Base-by-base conservation (phyloP, 768 basidiomycete species). In the Podaxis mareebaensis region DNA sequence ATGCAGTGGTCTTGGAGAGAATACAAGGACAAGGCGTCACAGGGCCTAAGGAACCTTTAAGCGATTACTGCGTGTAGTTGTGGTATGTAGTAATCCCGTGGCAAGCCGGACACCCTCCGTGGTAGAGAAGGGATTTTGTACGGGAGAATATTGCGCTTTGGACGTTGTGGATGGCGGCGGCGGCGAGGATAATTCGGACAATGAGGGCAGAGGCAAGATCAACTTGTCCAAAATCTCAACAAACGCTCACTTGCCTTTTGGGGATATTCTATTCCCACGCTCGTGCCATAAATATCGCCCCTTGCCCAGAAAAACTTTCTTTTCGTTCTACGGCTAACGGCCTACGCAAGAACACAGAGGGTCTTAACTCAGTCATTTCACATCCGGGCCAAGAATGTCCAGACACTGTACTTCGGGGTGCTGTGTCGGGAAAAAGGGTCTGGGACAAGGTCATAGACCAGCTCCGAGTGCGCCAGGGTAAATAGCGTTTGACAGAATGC, bases 201-300 rank as follows among this genome's bases (percentile, higher is more conserved):
- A 26, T 56, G n/a, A 12, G 38, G 54, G 54, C 39, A 13, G 38
- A 56, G 38, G 36, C 54, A 56, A 56, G 54, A 39, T 56, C 36
- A 56, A 56, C 54, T 12, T 38, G 53, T 13, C 36, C 54, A 56
- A 56, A 56, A 56, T 56, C 54, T 56, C 17, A 56, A 39, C 54
- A 56, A 38, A 56, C 22, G 54, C 54, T 12, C 4, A 17, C 53
- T 5, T 54, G 13, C 53, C 30, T n/a, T 56, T 39, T 12, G 54
- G 54, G 38, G 54, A 39, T 13, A 39, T 0, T n/a, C 1, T 56
- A 24, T 56, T 56, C 54, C 0, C 54, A 56, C 54, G 54, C 54
- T 46, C 44, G 20, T 46, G 44, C 17, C 20, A 46, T 46, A 46
- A 46, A 46, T 46, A 46, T 46, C 44, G 6, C 0, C 17, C 7